phyloP scores from a whole-genome alignment of 2,329 filamentous ascomycete species.

The Xenoacremonium recifei region DNA sequence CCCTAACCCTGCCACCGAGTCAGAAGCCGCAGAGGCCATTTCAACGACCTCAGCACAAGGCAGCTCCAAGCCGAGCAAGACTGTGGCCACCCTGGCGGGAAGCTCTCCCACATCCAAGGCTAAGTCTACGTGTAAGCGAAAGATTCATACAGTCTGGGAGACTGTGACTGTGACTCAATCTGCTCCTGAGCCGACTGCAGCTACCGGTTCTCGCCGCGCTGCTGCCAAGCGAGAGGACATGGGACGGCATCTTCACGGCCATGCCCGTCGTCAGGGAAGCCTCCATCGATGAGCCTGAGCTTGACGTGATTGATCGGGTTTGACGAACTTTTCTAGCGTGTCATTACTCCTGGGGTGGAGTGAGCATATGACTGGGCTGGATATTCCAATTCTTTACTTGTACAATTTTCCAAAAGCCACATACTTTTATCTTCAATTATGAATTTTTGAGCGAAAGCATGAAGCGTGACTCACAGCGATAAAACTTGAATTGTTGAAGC shows the following conservation, averaged over 20 bases:
- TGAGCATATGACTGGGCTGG: conserved; percentile 13
- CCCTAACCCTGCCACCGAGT: conserved; percentile 9
- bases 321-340: background rate
- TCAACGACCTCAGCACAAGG: conserved; percentile 17
- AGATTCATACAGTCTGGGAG: conserved; percentile 40
- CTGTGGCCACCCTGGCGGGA: conserved; percentile 5
- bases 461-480: no score
- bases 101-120: no score
- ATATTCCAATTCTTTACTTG: conserved; percentile 27
- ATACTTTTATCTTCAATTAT: conserved; percentile 22
- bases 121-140: conserved; percentile 25
- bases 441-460: no score
- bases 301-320: conserved; percentile 3
- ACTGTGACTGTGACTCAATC: conserved; percentile 43
- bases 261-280: conserved; percentile 33
- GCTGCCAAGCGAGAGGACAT: conserved; percentile 22
- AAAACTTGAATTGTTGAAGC: no score
- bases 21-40: conserved; percentile 6
- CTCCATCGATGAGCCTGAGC: conserved; percentile 21
- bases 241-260: conserved; percentile 38
- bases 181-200: conserved; percentile 17
- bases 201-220: conserved; percentile 12
- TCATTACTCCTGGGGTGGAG: background rate
- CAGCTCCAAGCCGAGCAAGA: conserved; percentile 14
- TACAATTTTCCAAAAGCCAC: conserved; percentile 27